Base-by-base conservation (phyloP, 2,329 filamentous ascomycete species). In the Ascomycota sp. region DNA sequence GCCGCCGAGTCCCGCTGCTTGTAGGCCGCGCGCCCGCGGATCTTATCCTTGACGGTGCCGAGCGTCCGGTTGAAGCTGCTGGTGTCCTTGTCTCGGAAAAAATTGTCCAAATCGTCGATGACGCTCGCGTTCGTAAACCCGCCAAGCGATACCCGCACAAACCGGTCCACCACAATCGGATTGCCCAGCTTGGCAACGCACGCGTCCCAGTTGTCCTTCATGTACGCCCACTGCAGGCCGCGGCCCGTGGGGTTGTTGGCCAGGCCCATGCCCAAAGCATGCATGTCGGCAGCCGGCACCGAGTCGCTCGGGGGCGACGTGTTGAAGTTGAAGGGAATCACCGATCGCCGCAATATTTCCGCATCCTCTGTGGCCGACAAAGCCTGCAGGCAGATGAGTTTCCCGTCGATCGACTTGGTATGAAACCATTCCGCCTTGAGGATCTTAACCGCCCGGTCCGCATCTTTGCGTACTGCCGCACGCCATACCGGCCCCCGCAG, bases 81-180 rank as follows among this genome's bases (percentile, higher is more conserved):
- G 12, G 78, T 86, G 48, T 95, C 80, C 62, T 86, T 92, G 46
- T 68, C 67, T 44, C 68, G 64, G 62, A 95, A 98, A 64, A 98
- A 98, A 3, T 57, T 52, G 33, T 74, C 64, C 45, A 98, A 89
- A 35, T 93, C 82, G 41, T 72, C 63, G 40, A 81, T 67, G 11
- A 71, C 64, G 40, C 67, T 65, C 10, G 62, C 57, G 44, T 82
- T 74, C 3, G 79, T 70, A 51, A 91, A 95, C 49, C 79, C 78
- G 46, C 70, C 71, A 43, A 98, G 59, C 31, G 73, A 73, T 43
- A 78, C 62, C 44, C 79, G 74, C 44, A 98, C 59, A 56, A 92
- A 92, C 32, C 86, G 74, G 56, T 98, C 86, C 11, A 93, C 62
- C 3, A 93, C 71, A 25, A 93, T 76, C 40, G 82, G 78, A 57